A percentile compares a stretch with the other conserved stretches of the same genome.
Conservation (phyloP, 106 monocot genomes). For the Agapanthus africanus region DNA sequence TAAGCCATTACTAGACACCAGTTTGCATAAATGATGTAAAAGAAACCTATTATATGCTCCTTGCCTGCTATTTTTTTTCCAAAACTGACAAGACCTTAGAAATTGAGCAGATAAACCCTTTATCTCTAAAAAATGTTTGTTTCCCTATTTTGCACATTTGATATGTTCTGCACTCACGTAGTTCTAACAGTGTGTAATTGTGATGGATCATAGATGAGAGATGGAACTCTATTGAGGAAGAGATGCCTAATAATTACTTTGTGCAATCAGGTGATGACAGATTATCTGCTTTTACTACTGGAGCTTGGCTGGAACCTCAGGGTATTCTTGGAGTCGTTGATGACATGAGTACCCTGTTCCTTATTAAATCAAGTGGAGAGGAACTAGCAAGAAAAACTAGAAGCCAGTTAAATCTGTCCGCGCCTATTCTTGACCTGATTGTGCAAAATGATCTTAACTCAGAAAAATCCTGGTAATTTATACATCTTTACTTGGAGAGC, state of each 20-base stretch:
- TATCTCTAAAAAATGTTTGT: neutral
- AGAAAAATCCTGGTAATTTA: slow-evolving; percentile 37
- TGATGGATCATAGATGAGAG: neutral
- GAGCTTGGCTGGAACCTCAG: slow-evolving; percentile 75
- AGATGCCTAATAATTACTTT: slow-evolving; percentile 12
- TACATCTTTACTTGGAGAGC: neutral
- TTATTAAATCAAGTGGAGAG: slow-evolving; percentile 70
- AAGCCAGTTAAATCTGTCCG: slow-evolving; percentile 50
- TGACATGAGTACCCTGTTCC: slow-evolving; percentile 47
- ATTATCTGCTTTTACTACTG: slow-evolving; percentile 40
- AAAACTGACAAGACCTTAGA: too few species aligned
- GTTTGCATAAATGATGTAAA: neutral
- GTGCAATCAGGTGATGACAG: slow-evolving; percentile 52
- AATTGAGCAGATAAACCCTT: neutral
- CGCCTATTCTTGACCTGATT: slow-evolving; percentile 47
- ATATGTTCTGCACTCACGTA: neutral
- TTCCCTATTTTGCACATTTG: neutral
- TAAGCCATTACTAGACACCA: neutral
- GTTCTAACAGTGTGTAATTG: neutral
- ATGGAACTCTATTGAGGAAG: neutral
- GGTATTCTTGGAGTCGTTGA: slow-evolving; percentile 75
- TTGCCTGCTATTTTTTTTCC: neutral
- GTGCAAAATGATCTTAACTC: slow-evolving; percentile 34
- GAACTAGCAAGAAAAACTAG: slow-evolving; percentile 50
- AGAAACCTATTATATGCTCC: neutral